Percentiles rank a stretch among this genome's conserved stretches.
Conservation (phyloP, 2,329 filamentous ascomycete species). For the Calonectria multiphialidica region DNA sequence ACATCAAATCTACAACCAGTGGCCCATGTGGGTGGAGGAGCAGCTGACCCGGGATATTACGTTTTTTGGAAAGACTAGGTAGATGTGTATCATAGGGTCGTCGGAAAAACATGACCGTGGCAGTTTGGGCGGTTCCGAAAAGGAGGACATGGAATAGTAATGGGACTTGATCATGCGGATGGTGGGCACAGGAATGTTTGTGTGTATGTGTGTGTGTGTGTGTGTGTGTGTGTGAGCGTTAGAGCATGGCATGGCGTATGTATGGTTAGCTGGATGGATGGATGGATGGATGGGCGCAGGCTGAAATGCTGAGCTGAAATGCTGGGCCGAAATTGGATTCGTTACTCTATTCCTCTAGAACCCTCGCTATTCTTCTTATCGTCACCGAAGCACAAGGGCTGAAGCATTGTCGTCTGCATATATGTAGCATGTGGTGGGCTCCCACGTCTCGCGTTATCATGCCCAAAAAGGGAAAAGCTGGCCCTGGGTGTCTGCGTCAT, state of each 20-base stretch:
- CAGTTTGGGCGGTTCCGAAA: neutral
- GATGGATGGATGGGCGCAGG: neutral
- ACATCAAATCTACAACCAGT: conserved; percentile 61
- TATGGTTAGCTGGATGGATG: neutral
- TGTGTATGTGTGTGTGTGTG: neutral
- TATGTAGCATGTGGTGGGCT: neutral
- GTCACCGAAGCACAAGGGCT: neutral
- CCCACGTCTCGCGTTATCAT: neutral
- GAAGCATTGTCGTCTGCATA: neutral
- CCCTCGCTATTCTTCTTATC: neutral
- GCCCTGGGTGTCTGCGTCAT: neutral
- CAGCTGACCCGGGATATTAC: conserved; percentile 59
- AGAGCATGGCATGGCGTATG: conserved; percentile 23
- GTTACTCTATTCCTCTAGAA: neutral
- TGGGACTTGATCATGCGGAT: neutral
- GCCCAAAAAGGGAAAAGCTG: neutral
- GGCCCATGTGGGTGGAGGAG: conserved; percentile 67
- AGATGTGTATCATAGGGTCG: neutral
- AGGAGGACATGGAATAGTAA: neutral
- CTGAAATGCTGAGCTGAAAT: neutral
- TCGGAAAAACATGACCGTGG: neutral
- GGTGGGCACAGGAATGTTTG: no score
- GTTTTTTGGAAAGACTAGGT: conserved; percentile 55
- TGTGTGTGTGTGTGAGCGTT: neutral
- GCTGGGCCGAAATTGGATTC: neutral